Evolutionary conservation across 257 asterid genomes (phyloP).

Genomic region (Agastache rugosa): DNA sequence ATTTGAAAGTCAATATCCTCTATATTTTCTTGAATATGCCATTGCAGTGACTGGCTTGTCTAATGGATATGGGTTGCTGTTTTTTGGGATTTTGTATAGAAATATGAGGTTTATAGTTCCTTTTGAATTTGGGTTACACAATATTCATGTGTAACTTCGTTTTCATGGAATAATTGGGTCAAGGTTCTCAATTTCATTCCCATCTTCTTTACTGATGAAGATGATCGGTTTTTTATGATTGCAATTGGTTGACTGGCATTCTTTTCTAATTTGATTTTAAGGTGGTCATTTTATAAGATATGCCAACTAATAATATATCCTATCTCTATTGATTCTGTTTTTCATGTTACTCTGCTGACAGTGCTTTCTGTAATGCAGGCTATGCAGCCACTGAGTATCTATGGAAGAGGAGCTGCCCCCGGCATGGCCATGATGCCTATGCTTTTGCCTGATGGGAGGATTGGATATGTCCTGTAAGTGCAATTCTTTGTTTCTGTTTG

Average conservation of each 20-base stretch:
- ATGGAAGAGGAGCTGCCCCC: conserved; percentile 86
- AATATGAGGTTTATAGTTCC: not conserved
- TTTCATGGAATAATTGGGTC: not conserved
- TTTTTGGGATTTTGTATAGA: not conserved
- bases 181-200: not conserved
- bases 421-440: conserved; percentile 99
- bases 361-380: conserved; percentile 56
- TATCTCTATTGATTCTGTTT: conserved; percentile 10
- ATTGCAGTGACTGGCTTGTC: not conserved
- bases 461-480: conserved; percentile 99
- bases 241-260: not conserved
- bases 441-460: conserved; percentile 99
- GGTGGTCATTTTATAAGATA: not conserved
- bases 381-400: conserved; percentile 42
- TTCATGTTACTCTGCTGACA: conserved; percentile 31
- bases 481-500: conserved; percentile 22
- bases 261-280: not conserved
- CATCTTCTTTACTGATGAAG: too few relatives aligned
- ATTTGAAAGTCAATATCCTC: not conserved
- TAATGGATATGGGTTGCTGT: not conserved
- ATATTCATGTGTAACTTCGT: not conserved
- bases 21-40: not conserved
- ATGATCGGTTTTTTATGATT: not conserved
- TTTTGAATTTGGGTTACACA: not conserved
- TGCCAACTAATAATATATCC: not conserved